Evolutionary conservation across 345 rosid species (phyloP).

Genomic region (Turritis glabra): DNA sequence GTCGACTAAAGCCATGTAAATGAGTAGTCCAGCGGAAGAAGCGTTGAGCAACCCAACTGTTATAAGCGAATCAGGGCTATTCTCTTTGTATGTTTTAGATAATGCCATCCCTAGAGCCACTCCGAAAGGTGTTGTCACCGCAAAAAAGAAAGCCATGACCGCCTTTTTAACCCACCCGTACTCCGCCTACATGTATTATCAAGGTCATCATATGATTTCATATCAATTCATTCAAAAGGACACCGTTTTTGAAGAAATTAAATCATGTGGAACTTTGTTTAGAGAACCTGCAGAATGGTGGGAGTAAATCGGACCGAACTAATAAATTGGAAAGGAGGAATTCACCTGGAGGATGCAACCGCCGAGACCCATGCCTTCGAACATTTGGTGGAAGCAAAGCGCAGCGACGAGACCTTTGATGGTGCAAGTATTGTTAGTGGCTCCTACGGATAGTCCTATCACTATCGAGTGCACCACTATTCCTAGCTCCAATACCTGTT

Average conservation of each 20-base stretch:
- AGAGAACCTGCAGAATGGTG: no score
- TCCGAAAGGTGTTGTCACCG: slow-evolving; percentile 64
- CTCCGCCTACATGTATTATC: slow-evolving; percentile 17
- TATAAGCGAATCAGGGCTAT: slow-evolving; percentile 53
- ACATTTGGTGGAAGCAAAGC: slow-evolving; percentile 73
- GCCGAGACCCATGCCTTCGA: slow-evolving; percentile 80
- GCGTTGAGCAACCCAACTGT: slow-evolving; percentile 61
- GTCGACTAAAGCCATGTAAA: slow-evolving; percentile 77
- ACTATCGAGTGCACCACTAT: slow-evolving; percentile 72
- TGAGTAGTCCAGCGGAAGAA: slow-evolving; percentile 65
- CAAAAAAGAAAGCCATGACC: slow-evolving; percentile 58
- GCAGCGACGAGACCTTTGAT: slow-evolving; percentile 62
- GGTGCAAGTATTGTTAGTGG: slow-evolving; percentile 52
- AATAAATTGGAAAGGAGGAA: neutral
- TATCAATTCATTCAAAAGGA: neutral
- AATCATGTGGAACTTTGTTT: no score
- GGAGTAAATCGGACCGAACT: neutral
- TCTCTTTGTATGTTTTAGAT: slow-evolving; percentile 47
- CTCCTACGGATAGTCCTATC: slow-evolving; percentile 67
- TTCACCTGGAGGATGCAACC: slow-evolving; percentile 64
- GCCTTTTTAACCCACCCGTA: slow-evolving; percentile 33
- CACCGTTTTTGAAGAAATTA: neutral
- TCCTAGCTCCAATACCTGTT: slow-evolving; percentile 69
- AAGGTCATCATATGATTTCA: neutral
- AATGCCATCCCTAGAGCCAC: slow-evolving; percentile 59